phyloP scores from a whole-genome alignment of 176 grass and related monocot species.

The Typha latifolia region DNA sequence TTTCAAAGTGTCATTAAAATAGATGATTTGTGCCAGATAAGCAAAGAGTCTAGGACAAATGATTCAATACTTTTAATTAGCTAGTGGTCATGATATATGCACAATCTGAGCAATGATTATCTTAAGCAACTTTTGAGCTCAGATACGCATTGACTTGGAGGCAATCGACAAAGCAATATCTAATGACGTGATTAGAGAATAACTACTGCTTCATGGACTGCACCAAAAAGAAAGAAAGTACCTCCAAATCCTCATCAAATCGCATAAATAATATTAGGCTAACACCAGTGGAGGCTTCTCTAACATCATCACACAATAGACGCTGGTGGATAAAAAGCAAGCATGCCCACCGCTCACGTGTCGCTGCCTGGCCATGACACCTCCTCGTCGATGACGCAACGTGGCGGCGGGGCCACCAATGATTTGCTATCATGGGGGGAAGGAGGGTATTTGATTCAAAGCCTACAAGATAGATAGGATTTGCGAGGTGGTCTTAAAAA shows the following conservation, averaged over 20 bases:
- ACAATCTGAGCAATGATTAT: constrained; percentile 1
- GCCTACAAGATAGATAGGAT: background rate
- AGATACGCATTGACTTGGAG: constrained; percentile 37
- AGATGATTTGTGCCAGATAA: constrained; percentile 7
- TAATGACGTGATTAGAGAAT: constrained; percentile 33
- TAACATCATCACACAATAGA: background rate
- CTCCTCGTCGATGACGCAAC: constrained; percentile 4
- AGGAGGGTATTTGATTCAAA: constrained; percentile 13
- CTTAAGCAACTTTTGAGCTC: constrained; percentile 11
- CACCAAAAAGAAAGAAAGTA: background rate
- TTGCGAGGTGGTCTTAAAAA: background rate
- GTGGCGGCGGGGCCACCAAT: constrained; percentile 10
- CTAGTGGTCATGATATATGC: background rate
- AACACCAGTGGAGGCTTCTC: background rate
- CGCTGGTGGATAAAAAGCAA: constrained; percentile 1
- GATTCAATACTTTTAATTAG: background rate
- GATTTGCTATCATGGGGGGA: constrained; percentile 23
- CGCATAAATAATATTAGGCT: background rate
- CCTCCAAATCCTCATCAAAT: background rate
- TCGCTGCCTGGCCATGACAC: background rate
- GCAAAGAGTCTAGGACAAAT: background rate
- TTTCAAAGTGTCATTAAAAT: constrained; percentile 7
- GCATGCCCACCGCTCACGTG: constrained; percentile 9
- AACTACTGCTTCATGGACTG: constrained; percentile 15
- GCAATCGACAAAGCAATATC: constrained; percentile 28